phyloP scores from a whole-genome alignment of 768 basidiomycete species.

The Naematelia encephala region DNA sequence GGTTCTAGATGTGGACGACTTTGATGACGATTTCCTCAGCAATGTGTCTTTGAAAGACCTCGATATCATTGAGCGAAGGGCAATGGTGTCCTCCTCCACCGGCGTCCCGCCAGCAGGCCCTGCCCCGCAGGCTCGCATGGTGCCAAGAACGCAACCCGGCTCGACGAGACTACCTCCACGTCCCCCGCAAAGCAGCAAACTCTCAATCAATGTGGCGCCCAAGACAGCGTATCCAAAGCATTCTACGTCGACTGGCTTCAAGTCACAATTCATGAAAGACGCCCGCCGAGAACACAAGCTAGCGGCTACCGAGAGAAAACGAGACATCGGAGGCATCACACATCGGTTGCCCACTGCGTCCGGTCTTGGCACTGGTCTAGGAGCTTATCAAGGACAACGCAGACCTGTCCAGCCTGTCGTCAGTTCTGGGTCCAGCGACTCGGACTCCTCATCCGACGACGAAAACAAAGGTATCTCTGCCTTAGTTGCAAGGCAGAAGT shows the following conservation, averaged over 20 bases:
- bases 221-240: conserved; percentile 13
- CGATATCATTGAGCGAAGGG: conserved; percentile 38
- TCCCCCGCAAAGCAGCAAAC: conserved; percentile 13
- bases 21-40: conserved; percentile 39
- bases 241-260: conserved; percentile 17
- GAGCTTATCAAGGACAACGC: conserved; percentile 24
- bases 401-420: conserved; percentile 15
- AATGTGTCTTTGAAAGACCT: conserved; percentile 31
- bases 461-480: conserved; percentile 54
- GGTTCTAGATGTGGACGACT: conserved; percentile 26
- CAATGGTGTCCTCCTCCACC: conserved; percentile 18
- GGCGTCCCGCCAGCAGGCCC: conserved; percentile 1
- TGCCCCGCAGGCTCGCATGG: neutral
- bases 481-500: conserved; percentile 62
- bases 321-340: conserved; percentile 33
- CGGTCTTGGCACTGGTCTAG: conserved; percentile 33
- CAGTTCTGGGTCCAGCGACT: conserved; percentile 39
- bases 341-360: conserved; percentile 29
- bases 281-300: conserved; percentile 12
- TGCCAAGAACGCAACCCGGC: neutral
- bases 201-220: conserved; percentile 40
- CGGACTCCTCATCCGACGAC: conserved; percentile 40
- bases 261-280: conserved; percentile 36
- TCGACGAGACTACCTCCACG: conserved; percentile 8
- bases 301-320: conserved; percentile 15